A percentile compares a stretch with the other conserved stretches of the same genome.
These are phyloP conservation scores for Arthrinium puccinioides DNA, from an alignment of 2,329 filamentous ascomycete species.

Conservation along the genomic window DNA sequence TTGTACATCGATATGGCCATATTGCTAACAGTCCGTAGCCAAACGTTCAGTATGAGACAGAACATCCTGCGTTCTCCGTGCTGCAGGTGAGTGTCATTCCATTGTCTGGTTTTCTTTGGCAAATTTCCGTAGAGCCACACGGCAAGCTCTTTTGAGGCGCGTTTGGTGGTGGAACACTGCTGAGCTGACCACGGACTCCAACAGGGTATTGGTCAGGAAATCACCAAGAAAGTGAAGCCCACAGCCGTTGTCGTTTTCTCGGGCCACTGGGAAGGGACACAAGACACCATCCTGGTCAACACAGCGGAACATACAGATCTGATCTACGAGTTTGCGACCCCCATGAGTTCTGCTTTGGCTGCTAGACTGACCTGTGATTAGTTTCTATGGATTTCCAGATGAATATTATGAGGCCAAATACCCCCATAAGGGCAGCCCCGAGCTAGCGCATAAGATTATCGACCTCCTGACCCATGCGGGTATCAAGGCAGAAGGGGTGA, in stretches of 20 bases:
- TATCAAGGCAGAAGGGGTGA: constrained; percentile 6
- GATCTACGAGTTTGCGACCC: constrained; percentile 43
- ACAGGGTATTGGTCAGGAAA: constrained; percentile 52
- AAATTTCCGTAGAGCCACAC: too few relatives aligned
- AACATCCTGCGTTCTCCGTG: constrained; percentile 59
- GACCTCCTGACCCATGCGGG: neutral
- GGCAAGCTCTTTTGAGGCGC: too few relatives aligned
- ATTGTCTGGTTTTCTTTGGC: too few relatives aligned
- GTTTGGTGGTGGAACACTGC: too few relatives aligned
- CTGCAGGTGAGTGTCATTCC: too few relatives aligned
- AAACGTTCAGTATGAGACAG: constrained; percentile 59
- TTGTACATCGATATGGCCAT: neutral
- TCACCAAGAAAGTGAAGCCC: constrained; percentile 52
- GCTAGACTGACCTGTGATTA: neutral
- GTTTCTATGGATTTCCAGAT: constrained; percentile 52
- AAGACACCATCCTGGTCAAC: constrained; percentile 46
- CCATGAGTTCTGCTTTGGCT: neutral
- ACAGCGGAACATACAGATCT: constrained; percentile 44
- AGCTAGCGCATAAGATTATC: constrained; percentile 42
- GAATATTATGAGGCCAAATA: constrained; percentile 54
- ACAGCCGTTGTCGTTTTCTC: constrained; percentile 59
- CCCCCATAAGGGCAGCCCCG: constrained; percentile 47
- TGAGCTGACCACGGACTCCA: too few relatives aligned
- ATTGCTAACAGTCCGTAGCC: constrained; percentile 33
- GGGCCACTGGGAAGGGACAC: constrained; percentile 54